A percentile compares a stretch with the other conserved stretches of the same genome.
Conservation (phyloP, 2,329 filamentous ascomycete species). For the Pseudogymnoascus sp. region DNA sequence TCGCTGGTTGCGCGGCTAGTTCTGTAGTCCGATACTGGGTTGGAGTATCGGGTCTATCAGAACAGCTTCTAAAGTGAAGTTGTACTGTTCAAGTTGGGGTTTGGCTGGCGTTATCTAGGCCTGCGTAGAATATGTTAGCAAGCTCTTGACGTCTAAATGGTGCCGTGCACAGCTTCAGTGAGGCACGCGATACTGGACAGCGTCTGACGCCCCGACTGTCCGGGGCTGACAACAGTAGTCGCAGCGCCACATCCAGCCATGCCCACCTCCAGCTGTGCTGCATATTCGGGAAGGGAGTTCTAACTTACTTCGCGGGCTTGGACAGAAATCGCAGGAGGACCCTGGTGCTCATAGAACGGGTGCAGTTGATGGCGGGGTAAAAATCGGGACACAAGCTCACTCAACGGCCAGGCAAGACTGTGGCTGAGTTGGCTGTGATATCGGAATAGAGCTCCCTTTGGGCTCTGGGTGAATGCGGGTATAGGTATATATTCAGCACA, state of each 20-base stretch:
- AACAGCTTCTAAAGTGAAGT: slow-evolving; percentile 40
- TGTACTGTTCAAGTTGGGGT: slow-evolving; percentile 25
- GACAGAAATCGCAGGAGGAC: slow-evolving; percentile 89
- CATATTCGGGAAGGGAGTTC: neutral
- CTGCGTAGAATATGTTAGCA: slow-evolving; percentile 28
- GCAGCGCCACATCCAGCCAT: neutral
- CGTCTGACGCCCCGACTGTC: neutral
- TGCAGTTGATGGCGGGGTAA: neutral
- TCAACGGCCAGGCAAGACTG: neutral
- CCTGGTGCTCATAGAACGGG: slow-evolving; percentile 69
- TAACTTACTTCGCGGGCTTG: slow-evolving; percentile 81
- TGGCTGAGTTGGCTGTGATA: neutral
- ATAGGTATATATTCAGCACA: neutral
- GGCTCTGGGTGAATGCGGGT: neutral
- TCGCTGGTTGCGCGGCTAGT: slow-evolving; percentile 60
- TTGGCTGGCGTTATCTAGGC: slow-evolving; percentile 53
- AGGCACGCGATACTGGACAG: neutral
- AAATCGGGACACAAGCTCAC: neutral
- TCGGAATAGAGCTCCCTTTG: neutral
- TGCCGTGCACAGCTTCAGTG: neutral
- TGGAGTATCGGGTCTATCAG: slow-evolving; percentile 78
- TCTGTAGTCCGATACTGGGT: slow-evolving; percentile 74
- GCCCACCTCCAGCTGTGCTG: neutral
- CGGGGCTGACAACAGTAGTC: neutral
- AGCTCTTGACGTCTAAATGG: neutral